A percentile compares a stretch with the other conserved stretches of the same genome.
phyloP scores from a whole-genome alignment of 2,329 filamentous ascomycete genomes.

The Periconia sp. region DNA sequence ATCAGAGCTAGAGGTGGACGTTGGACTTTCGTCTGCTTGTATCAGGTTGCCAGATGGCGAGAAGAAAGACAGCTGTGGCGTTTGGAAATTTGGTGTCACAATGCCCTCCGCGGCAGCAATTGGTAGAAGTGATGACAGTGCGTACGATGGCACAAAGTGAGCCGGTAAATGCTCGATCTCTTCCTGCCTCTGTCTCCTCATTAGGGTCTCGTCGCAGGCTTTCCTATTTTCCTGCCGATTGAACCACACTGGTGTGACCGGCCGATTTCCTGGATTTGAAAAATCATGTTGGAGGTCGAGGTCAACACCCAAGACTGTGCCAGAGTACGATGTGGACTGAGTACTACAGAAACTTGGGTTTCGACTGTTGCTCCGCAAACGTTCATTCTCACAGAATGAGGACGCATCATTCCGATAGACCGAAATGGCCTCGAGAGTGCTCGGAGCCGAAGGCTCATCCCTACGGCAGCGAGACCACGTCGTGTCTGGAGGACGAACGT shows the following conservation, averaged over 20 bases:
- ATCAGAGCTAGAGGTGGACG: conserved; percentile 12
- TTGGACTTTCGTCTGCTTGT: conserved; percentile 27
- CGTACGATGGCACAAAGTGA: conserved; percentile 40
- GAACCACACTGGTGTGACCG: conserved; percentile 30
- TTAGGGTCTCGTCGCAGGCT: too few relatives aligned
- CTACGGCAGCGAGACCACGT: conserved; percentile 21
- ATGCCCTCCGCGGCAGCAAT: conserved; percentile 46
- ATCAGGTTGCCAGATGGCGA: conserved; percentile 44
- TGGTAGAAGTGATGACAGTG: conserved; percentile 43
- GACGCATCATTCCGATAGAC: conserved; percentile 22
- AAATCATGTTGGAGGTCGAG: conserved; percentile 37
- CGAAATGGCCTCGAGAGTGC: conserved; percentile 30
- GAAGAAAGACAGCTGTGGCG: conserved; percentile 39
- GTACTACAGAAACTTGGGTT: conserved; percentile 43
- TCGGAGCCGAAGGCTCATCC: conserved; percentile 26
- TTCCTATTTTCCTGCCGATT: too few relatives aligned
- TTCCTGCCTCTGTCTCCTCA: not conserved
- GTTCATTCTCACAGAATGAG: conserved; percentile 24
- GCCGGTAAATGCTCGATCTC: conserved; percentile 1
- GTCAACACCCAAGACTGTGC: conserved; percentile 42
- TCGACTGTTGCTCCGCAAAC: conserved; percentile 23
- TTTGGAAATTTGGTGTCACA: conserved; percentile 31
- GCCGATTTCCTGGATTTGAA: conserved; percentile 14
- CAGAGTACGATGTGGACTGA: conserved; percentile 42
- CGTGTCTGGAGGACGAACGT: conserved; percentile 16